Evolutionary conservation across 2,329 filamentous ascomycete species (phyloP).

Genomic region (Penicillium occitanis): DNA sequence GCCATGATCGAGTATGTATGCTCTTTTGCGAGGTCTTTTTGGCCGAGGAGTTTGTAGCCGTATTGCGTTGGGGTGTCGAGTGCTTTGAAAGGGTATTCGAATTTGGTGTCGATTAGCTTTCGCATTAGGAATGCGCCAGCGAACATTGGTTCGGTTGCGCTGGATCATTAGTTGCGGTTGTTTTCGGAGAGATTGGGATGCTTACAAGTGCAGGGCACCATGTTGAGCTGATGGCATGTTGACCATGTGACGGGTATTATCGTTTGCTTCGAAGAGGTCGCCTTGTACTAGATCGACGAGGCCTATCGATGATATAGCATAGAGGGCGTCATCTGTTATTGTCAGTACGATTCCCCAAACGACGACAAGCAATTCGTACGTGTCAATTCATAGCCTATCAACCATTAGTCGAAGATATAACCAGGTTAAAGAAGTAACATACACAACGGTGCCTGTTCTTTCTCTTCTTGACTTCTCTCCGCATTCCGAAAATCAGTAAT

Average conservation of each 20-base stretch:
- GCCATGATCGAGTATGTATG: constrained; percentile 42
- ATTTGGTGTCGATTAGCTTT: constrained; percentile 35
- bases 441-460: constrained; percentile 28
- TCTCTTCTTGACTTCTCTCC: constrained; percentile 21
- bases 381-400: constrained; percentile 27
- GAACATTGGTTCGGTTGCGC: constrained; percentile 38
- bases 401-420: not conserved
- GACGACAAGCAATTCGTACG: constrained; percentile 22
- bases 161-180: constrained; percentile 11
- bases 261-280: constrained; percentile 34
- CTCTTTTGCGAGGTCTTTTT: constrained; percentile 29
- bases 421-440: constrained; percentile 14
- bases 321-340: constrained; percentile 37
- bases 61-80: constrained; percentile 37
- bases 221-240: constrained; percentile 37
- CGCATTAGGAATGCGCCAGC: constrained; percentile 38
- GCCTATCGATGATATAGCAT: constrained; percentile 38
- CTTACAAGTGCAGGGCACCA: constrained; percentile 41
- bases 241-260: constrained; percentile 37
- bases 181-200: not conserved
- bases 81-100: constrained; percentile 38
- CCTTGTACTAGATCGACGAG: constrained; percentile 36
- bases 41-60: constrained; percentile 35
- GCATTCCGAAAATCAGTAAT: constrained; percentile 29
- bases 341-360: not conserved